Conservation (phyloP, 1,284 basidiomycete species). For the Apiotrichum gamsii region DNA sequence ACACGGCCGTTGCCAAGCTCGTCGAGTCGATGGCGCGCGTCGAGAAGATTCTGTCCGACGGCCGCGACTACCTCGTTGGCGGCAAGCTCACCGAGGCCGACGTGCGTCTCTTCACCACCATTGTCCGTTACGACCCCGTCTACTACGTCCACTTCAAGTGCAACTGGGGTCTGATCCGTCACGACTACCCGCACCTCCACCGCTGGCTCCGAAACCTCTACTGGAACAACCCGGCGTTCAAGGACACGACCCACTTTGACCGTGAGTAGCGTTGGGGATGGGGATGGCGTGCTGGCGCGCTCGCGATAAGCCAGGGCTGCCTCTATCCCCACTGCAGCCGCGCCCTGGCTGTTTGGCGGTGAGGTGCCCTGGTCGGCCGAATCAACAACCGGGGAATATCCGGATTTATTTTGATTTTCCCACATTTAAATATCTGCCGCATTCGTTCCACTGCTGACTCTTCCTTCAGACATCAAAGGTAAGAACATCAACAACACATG, state of each 20-base stretch:
- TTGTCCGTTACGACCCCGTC: constrained; percentile 75
- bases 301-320: not conserved
- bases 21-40: constrained; percentile 74
- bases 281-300: not conserved
- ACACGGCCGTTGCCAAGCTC: constrained; percentile 62
- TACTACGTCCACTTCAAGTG: constrained; percentile 94
- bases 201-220: constrained; percentile 81
- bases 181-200: constrained; percentile 76
- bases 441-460: too few species aligned
- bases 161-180: constrained; percentile 63
- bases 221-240: constrained; percentile 86
- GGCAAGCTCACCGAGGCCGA: constrained; percentile 83
- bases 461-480: constrained; percentile 64
- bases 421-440: too few species aligned
- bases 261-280: constrained; percentile 22
- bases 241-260: constrained; percentile 74
- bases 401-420: too few species aligned
- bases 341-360: too few species aligned
- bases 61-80: constrained; percentile 77
- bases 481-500: too few species aligned
- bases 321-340: not conserved
- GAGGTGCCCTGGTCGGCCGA: too few species aligned
- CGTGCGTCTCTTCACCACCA: constrained; percentile 80
- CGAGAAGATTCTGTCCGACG: constrained; percentile 64
- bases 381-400: not conserved